phyloP scores from a whole-genome alignment of 1,284 basidiomycete species.

The Fomitopsis pinicola region DNA sequence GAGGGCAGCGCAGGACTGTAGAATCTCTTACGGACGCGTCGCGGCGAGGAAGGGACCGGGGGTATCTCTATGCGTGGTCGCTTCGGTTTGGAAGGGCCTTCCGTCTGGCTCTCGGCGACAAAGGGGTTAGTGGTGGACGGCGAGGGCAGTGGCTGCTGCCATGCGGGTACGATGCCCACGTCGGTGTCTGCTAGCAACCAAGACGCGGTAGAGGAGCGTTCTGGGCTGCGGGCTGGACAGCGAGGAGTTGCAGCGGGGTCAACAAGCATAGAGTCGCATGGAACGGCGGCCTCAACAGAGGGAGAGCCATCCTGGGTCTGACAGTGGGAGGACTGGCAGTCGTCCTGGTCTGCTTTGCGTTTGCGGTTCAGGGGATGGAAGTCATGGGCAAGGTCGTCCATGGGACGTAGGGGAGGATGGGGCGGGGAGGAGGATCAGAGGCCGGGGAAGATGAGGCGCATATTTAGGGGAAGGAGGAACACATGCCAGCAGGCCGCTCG shows the following conservation, averaged over 20 bases:
- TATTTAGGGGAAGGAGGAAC: conserved; percentile 30
- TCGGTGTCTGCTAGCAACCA: conserved; percentile 21
- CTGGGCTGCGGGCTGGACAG: conserved; percentile 29
- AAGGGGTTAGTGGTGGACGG: conserved; percentile 20
- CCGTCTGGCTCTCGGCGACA: conserved; percentile 15
- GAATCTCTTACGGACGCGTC: conserved; percentile 20
- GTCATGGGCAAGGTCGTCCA: conserved; percentile 50
- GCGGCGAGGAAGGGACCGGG: conserved; percentile 18
- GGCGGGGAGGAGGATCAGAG: conserved; percentile 19
- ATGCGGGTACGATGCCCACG: conserved; percentile 15
- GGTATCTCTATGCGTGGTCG: conserved; percentile 34
- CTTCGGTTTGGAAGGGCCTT: conserved; percentile 30
- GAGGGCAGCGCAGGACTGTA: conserved; percentile 12
- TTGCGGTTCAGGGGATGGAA: conserved; percentile 42
- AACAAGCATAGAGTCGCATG: conserved; percentile 24
- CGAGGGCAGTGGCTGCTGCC: conserved; percentile 16
- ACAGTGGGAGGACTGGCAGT: conserved; percentile 36
- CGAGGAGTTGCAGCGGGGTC: conserved; percentile 31
- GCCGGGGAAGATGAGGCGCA: conserved; percentile 30
- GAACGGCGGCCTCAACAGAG: conserved; percentile 19
- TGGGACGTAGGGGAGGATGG: conserved; percentile 29
- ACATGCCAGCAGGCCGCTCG: conserved; percentile 29
- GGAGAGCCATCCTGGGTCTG: conserved; percentile 23
- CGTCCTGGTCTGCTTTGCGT: conserved; percentile 51
- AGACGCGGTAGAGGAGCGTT: conserved; percentile 21